Conservation (phyloP, 768 basidiomycete species). For the Lentinula lateritia region DNA sequence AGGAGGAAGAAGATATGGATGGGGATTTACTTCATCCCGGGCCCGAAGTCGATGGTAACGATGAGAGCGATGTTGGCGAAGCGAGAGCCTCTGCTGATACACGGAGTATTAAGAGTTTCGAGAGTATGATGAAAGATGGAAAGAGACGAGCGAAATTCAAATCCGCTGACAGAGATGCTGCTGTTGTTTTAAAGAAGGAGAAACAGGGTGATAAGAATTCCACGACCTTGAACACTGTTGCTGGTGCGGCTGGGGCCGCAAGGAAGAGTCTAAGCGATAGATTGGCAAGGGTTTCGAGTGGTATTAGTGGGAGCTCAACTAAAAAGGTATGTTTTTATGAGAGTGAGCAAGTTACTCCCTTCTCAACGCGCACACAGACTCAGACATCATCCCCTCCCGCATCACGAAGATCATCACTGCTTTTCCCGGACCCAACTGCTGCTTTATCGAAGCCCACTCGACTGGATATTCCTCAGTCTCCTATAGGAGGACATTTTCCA, state of each 20-base stretch:
- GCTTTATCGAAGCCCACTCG: not conserved
- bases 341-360: slow-evolving; percentile 11
- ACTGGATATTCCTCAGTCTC: not conserved
- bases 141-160: slow-evolving; percentile 17
- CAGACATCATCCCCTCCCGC: slow-evolving; percentile 22
- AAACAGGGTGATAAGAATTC: slow-evolving; percentile 8
- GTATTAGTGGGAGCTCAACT: slow-evolving; percentile 34
- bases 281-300: slow-evolving; percentile 69
- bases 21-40: not conserved
- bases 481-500: not conserved
- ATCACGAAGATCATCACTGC: slow-evolving; percentile 36
- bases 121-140: slow-evolving; percentile 68
- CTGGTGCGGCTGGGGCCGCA: slow-evolving; percentile 11
- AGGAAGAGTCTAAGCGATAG: slow-evolving; percentile 79
- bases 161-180: not conserved
- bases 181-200: slow-evolving; percentile 15
- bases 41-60: slow-evolving; percentile 39
- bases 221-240: slow-evolving; percentile 1
- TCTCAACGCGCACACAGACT: not conserved
- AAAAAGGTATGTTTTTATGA: slow-evolving; percentile 8
- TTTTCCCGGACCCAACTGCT: slow-evolving; percentile 19
- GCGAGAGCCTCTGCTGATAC: slow-evolving; percentile 42
- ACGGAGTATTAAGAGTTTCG: slow-evolving; percentile 81
- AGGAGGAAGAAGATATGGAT: slow-evolving; percentile 33
- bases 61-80: slow-evolving; percentile 18